Conservation (phyloP, 1,284 basidiomycete species). For the Omphalotus olearius region DNA sequence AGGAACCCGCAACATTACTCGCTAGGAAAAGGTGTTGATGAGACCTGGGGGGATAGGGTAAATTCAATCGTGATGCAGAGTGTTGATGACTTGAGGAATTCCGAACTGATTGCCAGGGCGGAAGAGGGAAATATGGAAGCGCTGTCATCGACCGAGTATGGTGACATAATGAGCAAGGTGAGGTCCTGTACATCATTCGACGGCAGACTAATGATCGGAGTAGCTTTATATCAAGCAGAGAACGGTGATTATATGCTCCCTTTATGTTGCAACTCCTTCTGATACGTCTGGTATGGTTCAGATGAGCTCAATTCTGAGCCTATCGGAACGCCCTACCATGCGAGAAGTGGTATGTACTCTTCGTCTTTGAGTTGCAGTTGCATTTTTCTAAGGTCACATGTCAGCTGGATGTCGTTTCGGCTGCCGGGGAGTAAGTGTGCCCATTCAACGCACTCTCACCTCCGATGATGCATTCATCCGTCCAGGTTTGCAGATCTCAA, state of each 20-base stretch:
- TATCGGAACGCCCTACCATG: conserved; percentile 48
- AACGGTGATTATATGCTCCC: conserved; percentile 40
- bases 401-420: conserved; percentile 63
- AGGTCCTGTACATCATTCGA: conserved; percentile 6
- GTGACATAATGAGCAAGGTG: conserved; percentile 84
- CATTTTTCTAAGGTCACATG: conserved; percentile 7
- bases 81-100: conserved; percentile 52
- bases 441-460: no score
- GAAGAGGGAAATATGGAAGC: conserved; percentile 31
- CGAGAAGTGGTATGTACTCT: conserved; percentile 57
- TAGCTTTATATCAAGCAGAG: conserved; percentile 72
- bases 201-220: conserved; percentile 1
- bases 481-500: conserved; percentile 61
- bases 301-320: conserved; percentile 66
- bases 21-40: conserved; percentile 49
- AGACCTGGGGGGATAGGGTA: conserved; percentile 66
- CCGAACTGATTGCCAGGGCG: conserved; percentile 51
- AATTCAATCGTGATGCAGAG: conserved; percentile 71
- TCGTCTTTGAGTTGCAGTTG: conserved; percentile 12
- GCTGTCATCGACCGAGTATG: conserved; percentile 65
- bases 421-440: conserved; percentile 60
- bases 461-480: conserved; percentile 3
- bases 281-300: conserved; percentile 23
- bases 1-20: conserved; percentile 80
- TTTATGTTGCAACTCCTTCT: background rate